Evolutionary conservation across 768 basidiomycete genomes (phyloP), one percentile per base, ranked within the genome.

Genomic region (Lactifluus piperatus): DNA sequence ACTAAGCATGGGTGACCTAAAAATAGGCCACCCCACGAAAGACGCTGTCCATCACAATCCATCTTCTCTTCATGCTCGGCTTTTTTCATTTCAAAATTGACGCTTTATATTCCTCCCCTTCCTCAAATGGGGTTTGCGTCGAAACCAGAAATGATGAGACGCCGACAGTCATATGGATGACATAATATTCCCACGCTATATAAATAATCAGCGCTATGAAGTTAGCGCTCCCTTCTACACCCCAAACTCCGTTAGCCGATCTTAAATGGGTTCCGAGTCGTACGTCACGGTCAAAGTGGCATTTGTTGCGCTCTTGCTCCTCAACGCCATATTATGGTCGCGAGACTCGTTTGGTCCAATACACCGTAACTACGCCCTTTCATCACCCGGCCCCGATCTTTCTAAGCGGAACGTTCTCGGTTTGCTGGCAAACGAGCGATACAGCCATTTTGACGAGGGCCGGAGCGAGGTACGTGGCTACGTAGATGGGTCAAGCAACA

Each of bases 271-370:
- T 85, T 22, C 20, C 13, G 14, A 24, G 1, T 73, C 80, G 60
- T 71, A 71, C 52, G 71, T 71, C 51, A 65, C 71, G 22, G 73
- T 80, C 54, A 81, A 76, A 69, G 66, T 79, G 14, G 62, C 82
- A 20, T 80, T 91, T 63, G 71, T 79, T 29, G 62, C 76, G 57
- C 68, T 78, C 46, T 71, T 91, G 68, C 67, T 78, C 59, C 44
- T 84, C 48, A 84, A 85, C 63, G 78, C 77, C 67, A 54, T 87
- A 22, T 75, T 91, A 36, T 88, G 82, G 85, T 84, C 87, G 16
- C 78, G 69, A 46, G 69, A 67, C 62, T 67, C 67, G 24, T 69
- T 68, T 57, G 64, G 64, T 39, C 66, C 61, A 45, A 48, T 65
- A 64, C 57, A 64, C 54, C 60, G 58, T 29, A 24, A 18, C 11